These are phyloP conservation scores for Claviceps maximensis DNA, from an alignment of 2,329 filamentous ascomycete genomes.

Conservation along the genomic window DNA sequence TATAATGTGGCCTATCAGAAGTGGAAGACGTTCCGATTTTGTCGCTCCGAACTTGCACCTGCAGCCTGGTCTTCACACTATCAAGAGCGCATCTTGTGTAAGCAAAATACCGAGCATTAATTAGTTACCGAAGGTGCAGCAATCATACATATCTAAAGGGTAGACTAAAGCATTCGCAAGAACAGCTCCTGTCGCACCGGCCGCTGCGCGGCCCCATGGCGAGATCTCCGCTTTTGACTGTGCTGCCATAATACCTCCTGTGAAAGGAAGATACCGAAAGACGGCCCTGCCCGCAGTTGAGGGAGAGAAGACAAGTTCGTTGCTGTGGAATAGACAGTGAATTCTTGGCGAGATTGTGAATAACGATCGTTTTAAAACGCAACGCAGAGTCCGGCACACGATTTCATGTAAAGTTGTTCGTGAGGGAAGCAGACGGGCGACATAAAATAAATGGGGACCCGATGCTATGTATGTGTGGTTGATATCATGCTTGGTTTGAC, in stretches of 20 bases:
- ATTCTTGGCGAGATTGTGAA: not conserved
- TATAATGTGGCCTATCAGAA: conserved; percentile 57
- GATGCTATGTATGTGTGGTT: not conserved
- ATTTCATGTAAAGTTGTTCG: not conserved
- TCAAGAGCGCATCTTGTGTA: not conserved
- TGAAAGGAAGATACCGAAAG: not conserved
- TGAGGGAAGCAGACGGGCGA: not conserved
- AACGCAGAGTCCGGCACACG: not conserved
- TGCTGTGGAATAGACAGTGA: not conserved
- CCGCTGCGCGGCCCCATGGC: conserved; percentile 85
- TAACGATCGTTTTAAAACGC: not conserved
- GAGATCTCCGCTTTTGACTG: conserved; percentile 62
- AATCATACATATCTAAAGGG: conserved; percentile 81
- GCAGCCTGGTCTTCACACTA: conserved; percentile 89
- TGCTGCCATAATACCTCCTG: conserved; percentile 29
- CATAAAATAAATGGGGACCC: not conserved
- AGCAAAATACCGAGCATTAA: not conserved
- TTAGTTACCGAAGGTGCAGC: not conserved
- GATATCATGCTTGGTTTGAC: not conserved
- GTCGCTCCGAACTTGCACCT: conserved; percentile 73
- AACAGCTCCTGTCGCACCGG: conserved; percentile 84
- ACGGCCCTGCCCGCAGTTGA: not conserved
- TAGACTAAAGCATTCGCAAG: conserved; percentile 93
- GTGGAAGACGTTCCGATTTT: conserved; percentile 22
- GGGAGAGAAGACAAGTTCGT: not conserved